These are phyloP conservation scores for Elaeis oleifera DNA, from an alignment of 202 grass and related monocot species.

Conservation along the genomic window DNA sequence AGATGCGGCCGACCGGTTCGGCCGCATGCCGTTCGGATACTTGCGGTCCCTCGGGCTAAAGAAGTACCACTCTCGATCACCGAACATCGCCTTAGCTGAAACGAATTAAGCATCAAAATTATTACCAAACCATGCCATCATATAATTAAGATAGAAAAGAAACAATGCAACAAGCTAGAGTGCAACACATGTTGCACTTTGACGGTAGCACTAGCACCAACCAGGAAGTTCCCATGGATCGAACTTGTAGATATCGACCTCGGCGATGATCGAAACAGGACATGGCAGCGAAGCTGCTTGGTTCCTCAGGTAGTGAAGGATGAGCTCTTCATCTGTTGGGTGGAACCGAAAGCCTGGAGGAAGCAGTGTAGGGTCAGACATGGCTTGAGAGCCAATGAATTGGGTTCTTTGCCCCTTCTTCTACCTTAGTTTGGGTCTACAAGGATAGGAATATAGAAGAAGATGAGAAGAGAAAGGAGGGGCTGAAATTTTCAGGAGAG, in stretches of 20 bases:
- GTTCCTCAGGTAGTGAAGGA: conserved; percentile 56
- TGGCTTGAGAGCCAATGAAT: conserved; percentile 3
- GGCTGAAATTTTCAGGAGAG: conserved; percentile 58
- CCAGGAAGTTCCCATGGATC: conserved; percentile 71
- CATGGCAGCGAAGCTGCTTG: conserved; percentile 39
- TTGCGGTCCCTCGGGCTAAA: conserved; percentile 72
- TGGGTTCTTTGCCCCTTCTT: neutral
- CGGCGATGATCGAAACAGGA: conserved; percentile 49
- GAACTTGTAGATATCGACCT: conserved; percentile 81
- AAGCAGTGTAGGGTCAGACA: conserved; percentile 17
- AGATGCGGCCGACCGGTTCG: conserved; percentile 57
- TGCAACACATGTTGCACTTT: too few relatives aligned
- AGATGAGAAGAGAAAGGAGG: neutral
- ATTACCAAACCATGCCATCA: too few relatives aligned
- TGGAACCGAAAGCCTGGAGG: conserved; percentile 73
- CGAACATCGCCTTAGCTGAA: conserved; percentile 45
- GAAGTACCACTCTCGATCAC: conserved; percentile 69
- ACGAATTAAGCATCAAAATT: too few relatives aligned
- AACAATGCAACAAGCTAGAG: too few relatives aligned
- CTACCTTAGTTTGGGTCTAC: too few relatives aligned
- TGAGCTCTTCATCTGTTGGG: conserved; percentile 69
- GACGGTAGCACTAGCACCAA: conserved; percentile 4
- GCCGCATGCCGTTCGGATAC: conserved; percentile 73
- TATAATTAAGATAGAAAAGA: too few relatives aligned
- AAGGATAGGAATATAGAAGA: neutral